Evolutionary conservation across 1,284 basidiomycete species (phyloP), one percentile per base, ranked within the genome.

Genomic region (Grifola frondosa): DNA sequence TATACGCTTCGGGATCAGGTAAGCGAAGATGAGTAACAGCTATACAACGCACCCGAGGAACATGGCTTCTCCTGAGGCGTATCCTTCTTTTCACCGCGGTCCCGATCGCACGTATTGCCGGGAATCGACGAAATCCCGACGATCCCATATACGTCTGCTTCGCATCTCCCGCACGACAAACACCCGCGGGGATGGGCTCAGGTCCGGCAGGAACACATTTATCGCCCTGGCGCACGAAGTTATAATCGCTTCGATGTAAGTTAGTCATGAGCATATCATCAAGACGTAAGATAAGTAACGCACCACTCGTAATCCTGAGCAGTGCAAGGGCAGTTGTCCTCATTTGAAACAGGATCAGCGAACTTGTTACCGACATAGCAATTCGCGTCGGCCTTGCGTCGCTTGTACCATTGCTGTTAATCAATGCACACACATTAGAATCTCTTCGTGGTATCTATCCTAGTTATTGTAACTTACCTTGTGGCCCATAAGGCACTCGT

Each of bases 341-440:
- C 89, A 48, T 88, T 80, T 22, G 78, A 82, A 6, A 87, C 78
- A 1, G 92, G 92, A 58, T 96, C 93, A 24, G 75, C 70, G 68
- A 90, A 97, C 67, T 97, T 93, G 53, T 95, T 76, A 6, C 88
- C 91, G n/a, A 99, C 85, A 52, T 91, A 95, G 59, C 96, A 99
- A 52, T 93, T 73, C 2, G 86, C 90, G 49, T 89, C 78, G 0
- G 81, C 63, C 69, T 93, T 97, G 59, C 95, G 78, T 20, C 96
- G 81, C 47, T 68, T 75, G 64, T 97, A 99, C 84, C 88, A 97
- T 86, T 98, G 96, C 87, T 92, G 35, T 11, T 7, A 31, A 38
- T 30, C 5, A 37, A 13, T 9, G 2, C 15, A 15, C 2, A 16
- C 5, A n/a, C 3, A 13, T 28, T 3, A 22, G 19, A 16, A n/a